Base-by-base conservation (phyloP, 352 stramenopile species). In the Phytophthora megakarya region DNA sequence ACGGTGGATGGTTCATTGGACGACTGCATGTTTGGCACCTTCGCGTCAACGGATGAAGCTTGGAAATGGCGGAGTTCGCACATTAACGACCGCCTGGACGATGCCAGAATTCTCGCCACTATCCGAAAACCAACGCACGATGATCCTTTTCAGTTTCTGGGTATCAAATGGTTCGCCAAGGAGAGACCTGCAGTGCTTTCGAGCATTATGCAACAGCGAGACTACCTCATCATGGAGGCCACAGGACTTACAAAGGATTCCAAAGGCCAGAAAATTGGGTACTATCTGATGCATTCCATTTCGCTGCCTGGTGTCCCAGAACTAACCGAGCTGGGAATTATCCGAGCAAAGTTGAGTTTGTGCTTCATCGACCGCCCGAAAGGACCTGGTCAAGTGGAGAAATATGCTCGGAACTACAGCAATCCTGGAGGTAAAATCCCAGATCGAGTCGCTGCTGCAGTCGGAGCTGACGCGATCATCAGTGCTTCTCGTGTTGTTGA, bases 1-100 rank as follows among this genome's bases (percentile, higher is more conserved):
- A 72, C 60, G n/a, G 25, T 86, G 11, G 75, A 80, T 6, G 77
- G 80, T 4, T 75, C 70, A 0, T 19, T 89, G 30, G 75, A 89
- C 12, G 80, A 89, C 59, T 70, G 57, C 7, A 61, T 78, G 25
- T 86, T 76, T 19, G 80, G 80, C 10, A 65, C 53, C 2, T 70
- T 86, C 18, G 77, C 72, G 2, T 66, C 75, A 18, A 76, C 74
- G 21, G 69, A 84, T 23, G 19, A 66, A 15, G 54, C 64, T 0
- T 83, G 74, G 76, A 72, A 73, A 12, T 66, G 76, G 54, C 72
- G 76, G 5, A 81, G 67, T 19, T 67, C 67, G 15, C 73, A 81
- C 42, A 70, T 78, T n/a, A 76, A 81, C 38, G 75, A 86, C 48
- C 75, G 78, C 44, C 72, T 70, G 5, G 70, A 81, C 51, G 70